These are phyloP conservation scores for Logfia minima DNA, from an alignment of 129 eudicot genomes.

Conservation along the genomic window DNA sequence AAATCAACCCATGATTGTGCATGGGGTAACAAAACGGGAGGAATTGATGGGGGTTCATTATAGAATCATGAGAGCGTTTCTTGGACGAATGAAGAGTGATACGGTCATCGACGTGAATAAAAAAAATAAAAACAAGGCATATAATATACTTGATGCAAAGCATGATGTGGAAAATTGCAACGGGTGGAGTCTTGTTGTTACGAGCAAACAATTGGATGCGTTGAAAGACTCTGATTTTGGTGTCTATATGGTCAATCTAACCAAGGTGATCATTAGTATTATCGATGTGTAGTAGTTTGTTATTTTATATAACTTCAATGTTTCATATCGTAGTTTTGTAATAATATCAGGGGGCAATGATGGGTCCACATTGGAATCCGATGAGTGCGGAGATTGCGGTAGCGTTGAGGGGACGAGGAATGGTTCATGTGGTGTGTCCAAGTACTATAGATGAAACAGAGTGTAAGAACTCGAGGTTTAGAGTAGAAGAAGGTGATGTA, in stretches of 20 bases:
- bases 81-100: conserved; percentile 35
- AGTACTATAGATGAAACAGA: conserved; percentile 32
- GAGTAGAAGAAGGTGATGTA: conserved; percentile 78
- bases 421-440: conserved; percentile 72
- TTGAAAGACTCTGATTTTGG: conserved; percentile 52
- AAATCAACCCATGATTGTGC: conserved; percentile 54
- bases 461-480: conserved; percentile 58
- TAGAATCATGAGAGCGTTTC: conserved; percentile 34
- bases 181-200: conserved; percentile 72
- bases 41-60: conserved; percentile 43
- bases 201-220: conserved; percentile 45
- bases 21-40: conserved; percentile 31
- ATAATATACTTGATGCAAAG: conserved; percentile 51
- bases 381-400: conserved; percentile 61
- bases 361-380: conserved; percentile 98
- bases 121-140: conserved; percentile 24
- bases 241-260: conserved; percentile 70
- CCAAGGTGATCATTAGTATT: conserved; percentile 39
- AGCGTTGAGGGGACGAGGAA: conserved; percentile 69
- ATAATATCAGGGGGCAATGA: conserved; percentile 68
- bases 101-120: conserved; percentile 33
- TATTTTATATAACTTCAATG: neutral
- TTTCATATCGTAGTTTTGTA: neutral
- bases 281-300: neutral
- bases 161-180: conserved; percentile 65